Conservation (phyloP, 2,329 filamentous ascomycete species). For the Aspergillus pseudoviridinutans region DNA sequence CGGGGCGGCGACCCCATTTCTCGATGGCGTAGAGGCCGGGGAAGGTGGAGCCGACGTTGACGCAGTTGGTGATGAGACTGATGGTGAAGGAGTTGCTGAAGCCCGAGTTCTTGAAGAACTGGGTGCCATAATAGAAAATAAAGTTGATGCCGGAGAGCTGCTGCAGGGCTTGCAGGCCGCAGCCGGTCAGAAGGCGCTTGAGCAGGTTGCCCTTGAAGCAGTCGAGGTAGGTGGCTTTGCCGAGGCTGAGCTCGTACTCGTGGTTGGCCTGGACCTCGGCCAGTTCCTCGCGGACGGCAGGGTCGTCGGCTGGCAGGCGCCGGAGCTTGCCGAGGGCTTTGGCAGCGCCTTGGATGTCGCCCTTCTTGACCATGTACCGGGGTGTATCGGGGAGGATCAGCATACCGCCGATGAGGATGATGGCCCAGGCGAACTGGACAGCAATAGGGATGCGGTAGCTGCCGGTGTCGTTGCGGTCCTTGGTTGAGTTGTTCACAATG, state of each 20-base stretch:
- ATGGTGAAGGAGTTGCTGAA: slow-evolving; percentile 44
- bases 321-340: slow-evolving; percentile 62
- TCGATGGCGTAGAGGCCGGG: slow-evolving; percentile 47
- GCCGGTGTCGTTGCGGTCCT: slow-evolving; percentile 57
- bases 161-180: slow-evolving; percentile 37
- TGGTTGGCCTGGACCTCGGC: slow-evolving; percentile 84
- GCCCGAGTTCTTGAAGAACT: slow-evolving; percentile 39
- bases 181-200: slow-evolving; percentile 39
- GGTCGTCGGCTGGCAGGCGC: slow-evolving; percentile 62
- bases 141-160: slow-evolving; percentile 43
- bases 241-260: slow-evolving; percentile 65
- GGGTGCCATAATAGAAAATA: slow-evolving; percentile 41
- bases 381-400: slow-evolving; percentile 77
- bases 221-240: slow-evolving; percentile 34
- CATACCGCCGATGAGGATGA: slow-evolving; percentile 69
- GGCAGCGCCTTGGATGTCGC: slow-evolving; percentile 61
- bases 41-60: slow-evolving; percentile 48
- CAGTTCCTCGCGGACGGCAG: slow-evolving; percentile 70
- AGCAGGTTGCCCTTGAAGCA: slow-evolving; percentile 33
- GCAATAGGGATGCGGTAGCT: slow-evolving; percentile 76
- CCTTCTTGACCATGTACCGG: slow-evolving; percentile 76
- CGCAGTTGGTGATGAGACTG: slow-evolving; percentile 45
- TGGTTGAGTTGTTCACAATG: slow-evolving; percentile 66
- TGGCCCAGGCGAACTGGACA: slow-evolving; percentile 74
- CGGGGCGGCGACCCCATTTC: slow-evolving; percentile 46